Evolutionary conservation across 495 filamentous ascomycete genomes (phyloP), one percentile per base, ranked within the genome.

Genomic region (Hyaloscypha hepaticicola): DNA sequence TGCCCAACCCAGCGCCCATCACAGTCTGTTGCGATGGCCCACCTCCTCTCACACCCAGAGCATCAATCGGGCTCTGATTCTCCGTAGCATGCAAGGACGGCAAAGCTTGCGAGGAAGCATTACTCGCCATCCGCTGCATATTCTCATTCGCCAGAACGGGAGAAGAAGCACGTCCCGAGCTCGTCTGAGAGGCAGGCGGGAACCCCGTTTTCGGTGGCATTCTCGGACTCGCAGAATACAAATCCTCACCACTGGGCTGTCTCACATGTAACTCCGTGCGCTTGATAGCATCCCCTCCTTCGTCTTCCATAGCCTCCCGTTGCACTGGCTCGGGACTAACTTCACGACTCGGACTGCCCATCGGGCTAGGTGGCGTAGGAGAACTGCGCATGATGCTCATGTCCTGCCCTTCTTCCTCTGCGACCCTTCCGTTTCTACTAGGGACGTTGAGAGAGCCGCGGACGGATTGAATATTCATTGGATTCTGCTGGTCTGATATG

Each of bases 321-420:
- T 49, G 26, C 1, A 19, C 28, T 5, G 45, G n/a, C 5, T 45
- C 41, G n/a, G 59, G 62, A 58, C 59, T 61, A 14, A 58, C 28
- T 2, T 25, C 27, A 12, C 58, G 28, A 55, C 49, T 50, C 19
- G 51, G 28, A 55, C 49, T 50, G 8, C 59, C 58, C 28, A 66
- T 41, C 2, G 63, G 63, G 41, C 59, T 69, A 16, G 63, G 63
- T 45, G 67, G 63, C 1, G 52, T 61, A 27, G 67, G 62, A 16
- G 27, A 58, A 11, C 50, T 60, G 16, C 50, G 55, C 21, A 41
- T 21, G 6, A 56, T 51, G 5, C 49, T 56, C 8, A 34, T 59
- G n/a, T 50, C 55, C 21, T 53, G 12, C 9, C 22, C 31, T 41
- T 63, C 66, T 33, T 7, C 27, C 24, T 26, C 5, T 19, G 34